Conservation (phyloP, 2,329 filamentous ascomycete genomes). For the Cladosporium cucumerinum region DNA sequence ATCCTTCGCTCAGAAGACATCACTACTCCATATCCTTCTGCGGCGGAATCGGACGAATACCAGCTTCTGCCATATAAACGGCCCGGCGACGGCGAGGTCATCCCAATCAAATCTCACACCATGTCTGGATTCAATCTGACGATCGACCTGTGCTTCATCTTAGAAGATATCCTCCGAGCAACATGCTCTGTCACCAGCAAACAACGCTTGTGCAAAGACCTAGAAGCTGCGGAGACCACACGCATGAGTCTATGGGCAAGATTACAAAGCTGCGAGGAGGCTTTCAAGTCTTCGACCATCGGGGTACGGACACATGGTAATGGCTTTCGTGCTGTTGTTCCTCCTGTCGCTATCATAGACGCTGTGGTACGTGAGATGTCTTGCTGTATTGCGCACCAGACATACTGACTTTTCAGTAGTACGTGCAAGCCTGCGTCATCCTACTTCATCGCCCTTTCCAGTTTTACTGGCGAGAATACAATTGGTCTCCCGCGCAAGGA, state of each 20-base stretch:
- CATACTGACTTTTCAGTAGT: not conserved
- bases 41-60: conserved; percentile 11
- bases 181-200: conserved; percentile 12
- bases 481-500: conserved; percentile 7
- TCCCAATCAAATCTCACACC: conserved; percentile 6
- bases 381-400: not conserved
- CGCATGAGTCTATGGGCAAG: conserved; percentile 5
- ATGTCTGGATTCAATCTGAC: conserved; percentile 11
- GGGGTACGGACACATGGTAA: not conserved
- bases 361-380: not conserved
- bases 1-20: not conserved
- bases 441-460: conserved; percentile 10
- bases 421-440: not conserved
- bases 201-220: conserved; percentile 12
- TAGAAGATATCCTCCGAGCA: conserved; percentile 5
- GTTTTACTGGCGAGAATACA: conserved; percentile 7
- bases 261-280: not conserved
- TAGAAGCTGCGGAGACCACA: not conserved
- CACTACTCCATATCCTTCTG: conserved; percentile 2
- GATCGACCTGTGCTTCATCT: not conserved
- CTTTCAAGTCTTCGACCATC: not conserved
- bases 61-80: not conserved
- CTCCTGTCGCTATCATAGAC: conserved; percentile 10
- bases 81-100: not conserved
- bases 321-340: conserved; percentile 1